Conservation (phyloP, 2,329 filamentous ascomycete genomes). For the Chlorencoelia australis region DNA sequence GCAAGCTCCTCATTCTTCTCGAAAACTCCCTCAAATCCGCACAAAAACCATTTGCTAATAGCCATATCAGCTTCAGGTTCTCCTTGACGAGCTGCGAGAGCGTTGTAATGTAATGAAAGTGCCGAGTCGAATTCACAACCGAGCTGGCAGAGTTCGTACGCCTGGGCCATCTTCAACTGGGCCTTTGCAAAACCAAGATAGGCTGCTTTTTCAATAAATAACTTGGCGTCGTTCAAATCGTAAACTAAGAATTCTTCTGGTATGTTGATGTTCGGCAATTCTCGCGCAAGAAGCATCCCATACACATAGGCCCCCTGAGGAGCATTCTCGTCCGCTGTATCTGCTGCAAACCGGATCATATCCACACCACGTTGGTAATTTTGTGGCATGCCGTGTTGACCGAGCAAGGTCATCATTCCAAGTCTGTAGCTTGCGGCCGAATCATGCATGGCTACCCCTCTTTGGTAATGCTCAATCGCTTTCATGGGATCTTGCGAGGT, state of each 20-base stretch:
- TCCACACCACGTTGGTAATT: constrained; percentile 71
- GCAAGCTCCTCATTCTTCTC: constrained; percentile 92
- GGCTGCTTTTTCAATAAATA: constrained; percentile 93
- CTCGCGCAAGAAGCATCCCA: constrained; percentile 85
- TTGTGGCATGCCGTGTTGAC: constrained; percentile 82
- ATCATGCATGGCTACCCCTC: constrained; percentile 69
- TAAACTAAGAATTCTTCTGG: constrained; percentile 62
- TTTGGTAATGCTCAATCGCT: constrained; percentile 82
- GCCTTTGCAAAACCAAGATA: constrained; percentile 94
- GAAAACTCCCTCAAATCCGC: constrained; percentile 85
- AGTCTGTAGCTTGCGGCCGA: constrained; percentile 80
- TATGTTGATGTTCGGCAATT: constrained; percentile 81
- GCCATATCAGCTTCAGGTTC: constrained; percentile 91
- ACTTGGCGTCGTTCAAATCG: constrained; percentile 63
- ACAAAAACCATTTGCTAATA: constrained; percentile 97
- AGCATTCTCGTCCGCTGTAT: constrained; percentile 88
- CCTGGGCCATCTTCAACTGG: constrained; percentile 93
- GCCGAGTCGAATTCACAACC: constrained; percentile 92
- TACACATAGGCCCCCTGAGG: constrained; percentile 93
- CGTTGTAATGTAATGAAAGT: constrained; percentile 90
- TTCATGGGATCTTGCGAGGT: constrained; percentile 87
- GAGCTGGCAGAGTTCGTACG: constrained; percentile 87
- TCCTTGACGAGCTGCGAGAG: constrained; percentile 81
- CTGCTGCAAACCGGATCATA: constrained; percentile 72
- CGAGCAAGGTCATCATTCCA: constrained; percentile 95